Percentiles rank a stretch among this genome's conserved stretches.
Evolutionary conservation across 148 eudicot genomes (phyloP).

Genomic region (Chenopodium suecicum): DNA sequence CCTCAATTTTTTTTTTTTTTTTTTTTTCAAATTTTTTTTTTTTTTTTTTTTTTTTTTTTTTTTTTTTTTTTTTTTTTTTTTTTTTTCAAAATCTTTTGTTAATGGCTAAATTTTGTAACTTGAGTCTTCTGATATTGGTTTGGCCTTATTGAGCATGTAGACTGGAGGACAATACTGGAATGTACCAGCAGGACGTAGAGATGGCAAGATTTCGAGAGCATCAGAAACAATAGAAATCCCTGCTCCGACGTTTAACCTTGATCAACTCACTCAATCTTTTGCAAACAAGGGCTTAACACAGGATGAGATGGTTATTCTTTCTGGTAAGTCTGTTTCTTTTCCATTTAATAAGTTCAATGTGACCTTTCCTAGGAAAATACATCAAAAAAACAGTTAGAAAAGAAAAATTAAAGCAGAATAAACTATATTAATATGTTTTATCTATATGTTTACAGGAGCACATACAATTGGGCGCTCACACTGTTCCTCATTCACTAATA

Average conservation of each 20-base stretch:
- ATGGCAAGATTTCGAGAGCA: conserved; percentile 42
- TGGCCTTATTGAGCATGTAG: not conserved
- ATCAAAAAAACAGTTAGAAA: no score
- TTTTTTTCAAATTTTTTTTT: not conserved
- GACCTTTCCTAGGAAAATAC: no score
- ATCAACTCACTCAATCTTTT: conserved; percentile 30
- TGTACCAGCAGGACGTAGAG: conserved; percentile 47
- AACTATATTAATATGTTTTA: no score
- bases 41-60: not conserved
- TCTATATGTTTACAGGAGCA: conserved; percentile 18
- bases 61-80: not conserved
- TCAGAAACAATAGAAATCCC: conserved; percentile 41
- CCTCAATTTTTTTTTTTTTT: not conserved
- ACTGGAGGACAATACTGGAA: conserved; percentile 33
- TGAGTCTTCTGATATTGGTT: not conserved
- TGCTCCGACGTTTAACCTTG: conserved; percentile 28
- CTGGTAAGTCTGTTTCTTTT: conserved; percentile 24
- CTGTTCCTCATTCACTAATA: conserved; percentile 30
- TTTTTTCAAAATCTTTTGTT: not conserved
- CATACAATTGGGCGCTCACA: conserved; percentile 43
- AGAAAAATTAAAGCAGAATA: no score
- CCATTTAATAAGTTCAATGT: no score
- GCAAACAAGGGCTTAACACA: conserved; percentile 39
- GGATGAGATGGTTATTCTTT: conserved; percentile 38
- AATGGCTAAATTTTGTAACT: not conserved